These are phyloP conservation scores for Paratinospora sagittata DNA, from an alignment of 164 flowering plant genomes.

Conservation along the genomic window DNA sequence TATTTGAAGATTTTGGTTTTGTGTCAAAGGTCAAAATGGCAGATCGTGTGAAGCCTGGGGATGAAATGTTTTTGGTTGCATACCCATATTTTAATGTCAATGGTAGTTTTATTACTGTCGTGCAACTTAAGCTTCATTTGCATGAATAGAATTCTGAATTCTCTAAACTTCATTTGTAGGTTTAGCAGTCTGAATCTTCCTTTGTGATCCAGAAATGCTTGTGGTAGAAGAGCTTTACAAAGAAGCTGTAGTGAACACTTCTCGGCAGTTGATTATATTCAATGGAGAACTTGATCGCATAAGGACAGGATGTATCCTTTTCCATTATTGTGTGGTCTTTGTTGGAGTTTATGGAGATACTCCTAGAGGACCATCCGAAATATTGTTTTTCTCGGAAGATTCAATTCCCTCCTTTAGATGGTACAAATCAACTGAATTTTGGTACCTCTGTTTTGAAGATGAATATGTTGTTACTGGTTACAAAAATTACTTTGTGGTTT, in stretches of 20 bases:
- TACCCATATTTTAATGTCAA: conserved; percentile 95
- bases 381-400: background rate
- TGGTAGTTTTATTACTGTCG: conserved; percentile 34
- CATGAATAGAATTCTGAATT: background rate
- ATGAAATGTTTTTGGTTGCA: conserved; percentile 75
- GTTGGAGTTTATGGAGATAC: background rate
- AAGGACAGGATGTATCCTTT: conserved; percentile 95
- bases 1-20: conserved; percentile 92
- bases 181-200: conserved; percentile 5
- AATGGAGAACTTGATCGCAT: conserved; percentile 96
- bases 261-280: conserved; percentile 67
- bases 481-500: too few species aligned
- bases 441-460: too few species aligned
- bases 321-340: background rate
- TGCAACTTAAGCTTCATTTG: background rate
- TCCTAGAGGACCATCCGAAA: background rate
- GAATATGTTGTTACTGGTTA: too few species aligned
- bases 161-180: conserved; percentile 1
- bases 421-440: too few species aligned
- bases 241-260: conserved; percentile 65
- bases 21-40: conserved; percentile 70
- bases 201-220: conserved; percentile 70
- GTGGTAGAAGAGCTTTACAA: conserved; percentile 89
- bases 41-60: conserved; percentile 85
- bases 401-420: too few species aligned